Conservation (phyloP, 805 yeast genomes). For the Vanderwaltozyma yarrowii region DNA sequence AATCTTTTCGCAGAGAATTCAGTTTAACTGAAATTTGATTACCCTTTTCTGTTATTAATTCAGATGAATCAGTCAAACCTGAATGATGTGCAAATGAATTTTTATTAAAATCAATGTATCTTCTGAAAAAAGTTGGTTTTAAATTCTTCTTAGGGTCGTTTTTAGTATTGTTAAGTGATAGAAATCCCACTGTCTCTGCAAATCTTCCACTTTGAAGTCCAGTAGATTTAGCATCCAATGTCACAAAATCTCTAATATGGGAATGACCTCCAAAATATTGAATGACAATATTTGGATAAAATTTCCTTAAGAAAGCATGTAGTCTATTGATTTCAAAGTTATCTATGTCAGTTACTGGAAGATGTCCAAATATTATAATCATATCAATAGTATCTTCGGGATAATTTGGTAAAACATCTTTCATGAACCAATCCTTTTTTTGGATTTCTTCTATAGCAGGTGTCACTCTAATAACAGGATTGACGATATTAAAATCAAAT, state of each 20-base stretch:
- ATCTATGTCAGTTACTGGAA: constrained; percentile 45
- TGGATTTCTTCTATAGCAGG: constrained; percentile 44
- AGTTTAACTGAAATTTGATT: constrained; percentile 37
- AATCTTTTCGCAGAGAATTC: constrained; percentile 31
- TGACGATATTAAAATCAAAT: constrained; percentile 53
- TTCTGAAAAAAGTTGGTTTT: constrained; percentile 38
- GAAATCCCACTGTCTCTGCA: constrained; percentile 89
- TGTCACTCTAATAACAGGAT: constrained; percentile 51
- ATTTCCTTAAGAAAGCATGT: constrained; percentile 39
- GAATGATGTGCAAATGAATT: constrained; percentile 63
- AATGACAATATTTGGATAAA: constrained; percentile 52
- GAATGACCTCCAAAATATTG: constrained; percentile 94
- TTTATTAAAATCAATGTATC: constrained; percentile 74
- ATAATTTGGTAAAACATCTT: constrained; percentile 29
- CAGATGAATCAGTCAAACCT: constrained; percentile 10
- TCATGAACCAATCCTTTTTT: constrained; percentile 52
- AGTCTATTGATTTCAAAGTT: constrained; percentile 28
- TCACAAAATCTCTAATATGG: constrained; percentile 76
- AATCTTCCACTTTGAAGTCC: constrained; percentile 91
- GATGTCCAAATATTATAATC: constrained; percentile 66
- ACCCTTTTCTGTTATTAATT: constrained; percentile 52
- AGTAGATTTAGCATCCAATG: constrained; percentile 54
- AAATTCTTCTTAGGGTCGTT: too few relatives aligned
- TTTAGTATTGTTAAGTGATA: constrained; percentile 36
- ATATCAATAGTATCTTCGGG: constrained; percentile 45